These are phyloP conservation scores for Iris pallida DNA, from an alignment of 116 monocot species.

Conservation along the genomic window DNA sequence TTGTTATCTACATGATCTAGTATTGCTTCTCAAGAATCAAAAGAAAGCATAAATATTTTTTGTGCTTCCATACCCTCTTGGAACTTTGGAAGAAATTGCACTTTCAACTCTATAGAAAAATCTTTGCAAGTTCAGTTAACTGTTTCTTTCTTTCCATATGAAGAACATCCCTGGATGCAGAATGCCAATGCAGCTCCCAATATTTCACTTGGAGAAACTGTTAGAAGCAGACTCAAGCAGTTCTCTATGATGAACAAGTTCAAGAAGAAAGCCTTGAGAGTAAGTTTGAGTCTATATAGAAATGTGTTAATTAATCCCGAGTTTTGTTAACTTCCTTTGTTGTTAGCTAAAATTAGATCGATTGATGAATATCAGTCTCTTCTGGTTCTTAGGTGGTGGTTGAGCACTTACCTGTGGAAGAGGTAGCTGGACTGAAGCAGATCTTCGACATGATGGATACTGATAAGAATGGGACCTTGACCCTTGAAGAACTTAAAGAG, in stretches of 20 bases:
- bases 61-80: too few species aligned
- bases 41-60: too few species aligned
- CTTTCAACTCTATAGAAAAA: too few species aligned
- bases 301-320: not conserved
- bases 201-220: conserved; percentile 55
- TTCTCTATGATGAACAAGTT: conserved; percentile 71
- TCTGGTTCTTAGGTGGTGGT: conserved; percentile 38
- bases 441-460: conserved; percentile 65
- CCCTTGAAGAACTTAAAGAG: conserved; percentile 53
- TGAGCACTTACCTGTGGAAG: conserved; percentile 55
- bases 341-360: too few species aligned
- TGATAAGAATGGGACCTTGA: conserved; percentile 50
- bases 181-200: conserved; percentile 37
- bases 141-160: not conserved
- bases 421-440: conserved; percentile 51
- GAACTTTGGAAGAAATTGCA: too few species aligned
- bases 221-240: conserved; percentile 53
- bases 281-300: conserved; percentile 14
- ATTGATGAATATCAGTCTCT: not conserved
- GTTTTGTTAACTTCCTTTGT: not conserved
- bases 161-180: conserved; percentile 72
- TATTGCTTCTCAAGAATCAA: too few species aligned
- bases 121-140: too few species aligned
- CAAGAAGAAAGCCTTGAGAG: conserved; percentile 63
- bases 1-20: too few species aligned